phyloP scores from a whole-genome alignment of 208 protist genomes.

The Histomonas meleagridis region DNA sequence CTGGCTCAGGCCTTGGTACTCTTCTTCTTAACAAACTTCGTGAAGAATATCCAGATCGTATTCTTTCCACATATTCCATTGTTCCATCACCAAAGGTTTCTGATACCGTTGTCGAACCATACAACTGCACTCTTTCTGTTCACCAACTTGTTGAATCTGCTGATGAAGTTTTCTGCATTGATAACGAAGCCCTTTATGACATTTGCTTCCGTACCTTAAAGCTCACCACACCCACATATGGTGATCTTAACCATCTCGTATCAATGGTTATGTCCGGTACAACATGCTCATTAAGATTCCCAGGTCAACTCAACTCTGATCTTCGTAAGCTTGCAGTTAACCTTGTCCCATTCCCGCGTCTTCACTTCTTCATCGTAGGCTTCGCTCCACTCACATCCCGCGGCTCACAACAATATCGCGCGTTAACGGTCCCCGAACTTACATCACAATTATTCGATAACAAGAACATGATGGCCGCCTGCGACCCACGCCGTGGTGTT shows the following conservation, averaged over 20 bases:
- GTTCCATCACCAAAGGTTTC: background rate
- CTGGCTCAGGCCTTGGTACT: slow-evolving; percentile 81
- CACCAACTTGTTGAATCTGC: slow-evolving; percentile 61
- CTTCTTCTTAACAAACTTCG: too few relatives aligned
- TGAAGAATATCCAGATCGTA: slow-evolving; percentile 90
- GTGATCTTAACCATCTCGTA: slow-evolving; percentile 85
- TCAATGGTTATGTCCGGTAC: slow-evolving; percentile 76
- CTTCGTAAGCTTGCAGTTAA: slow-evolving; percentile 64
- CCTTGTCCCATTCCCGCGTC: slow-evolving; percentile 88
- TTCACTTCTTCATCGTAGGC: slow-evolving; percentile 93
- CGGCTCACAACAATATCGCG: slow-evolving; percentile 63
- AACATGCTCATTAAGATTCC: slow-evolving; percentile 85
- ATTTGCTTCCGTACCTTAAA: slow-evolving; percentile 93
- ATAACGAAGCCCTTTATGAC: slow-evolving; percentile 93
- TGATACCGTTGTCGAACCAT: slow-evolving; percentile 58
- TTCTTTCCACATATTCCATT: slow-evolving; percentile 79
- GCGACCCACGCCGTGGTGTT: slow-evolving; percentile 68
- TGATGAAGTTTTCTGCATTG: slow-evolving; percentile 85
- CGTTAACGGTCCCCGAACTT: slow-evolving; percentile 74
- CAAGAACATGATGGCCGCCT: slow-evolving; percentile 92
- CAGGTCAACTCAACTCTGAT: slow-evolving; percentile 71
- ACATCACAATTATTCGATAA: slow-evolving; percentile 89
- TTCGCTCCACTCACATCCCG: slow-evolving; percentile 77
- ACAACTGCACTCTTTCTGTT: slow-evolving; percentile 58
- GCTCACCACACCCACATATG: slow-evolving; percentile 81